A percentile compares a stretch with the other conserved stretches of the same genome.
phyloP scores from a whole-genome alignment of 176 grass and related monocot species.

The Neostapfia colusana region DNA sequence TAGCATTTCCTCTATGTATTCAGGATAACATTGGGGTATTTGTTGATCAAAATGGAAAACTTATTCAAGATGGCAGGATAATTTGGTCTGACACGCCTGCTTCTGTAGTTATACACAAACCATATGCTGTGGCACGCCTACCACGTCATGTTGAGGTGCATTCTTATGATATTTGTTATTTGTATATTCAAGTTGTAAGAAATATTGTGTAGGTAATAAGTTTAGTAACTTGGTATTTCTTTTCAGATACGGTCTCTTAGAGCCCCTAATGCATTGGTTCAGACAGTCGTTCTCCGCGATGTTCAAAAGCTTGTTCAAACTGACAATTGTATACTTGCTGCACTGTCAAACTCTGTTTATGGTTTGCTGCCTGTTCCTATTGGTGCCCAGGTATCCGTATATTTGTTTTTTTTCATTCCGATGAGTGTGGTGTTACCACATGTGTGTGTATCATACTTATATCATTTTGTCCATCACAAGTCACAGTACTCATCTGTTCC shows the following conservation, averaged over 20 bases:
- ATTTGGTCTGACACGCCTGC: constrained; percentile 89
- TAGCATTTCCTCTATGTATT: constrained; percentile 20
- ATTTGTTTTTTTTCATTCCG: constrained; percentile 35
- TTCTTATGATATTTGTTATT: constrained; percentile 37
- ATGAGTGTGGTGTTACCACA: constrained; percentile 4
- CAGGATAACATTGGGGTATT: constrained; percentile 98
- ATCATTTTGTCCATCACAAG: constrained; percentile 2
- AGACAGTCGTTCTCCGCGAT: constrained; percentile 83
- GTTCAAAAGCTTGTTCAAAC: constrained; percentile 85
- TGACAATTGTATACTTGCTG: constrained; percentile 80
- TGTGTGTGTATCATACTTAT: neutral
- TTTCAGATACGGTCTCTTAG: constrained; percentile 92
- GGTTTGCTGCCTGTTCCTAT: constrained; percentile 89
- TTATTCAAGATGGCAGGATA: constrained; percentile 92
- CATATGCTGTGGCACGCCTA: constrained; percentile 78
- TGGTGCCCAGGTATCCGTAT: constrained; percentile 76
- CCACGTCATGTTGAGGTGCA: constrained; percentile 78
- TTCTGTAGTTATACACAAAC: constrained; percentile 75
- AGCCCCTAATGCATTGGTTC: constrained; percentile 85
- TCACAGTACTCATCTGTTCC: constrained; percentile 2
- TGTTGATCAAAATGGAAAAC: constrained; percentile 98
- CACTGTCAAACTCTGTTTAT: constrained; percentile 70
- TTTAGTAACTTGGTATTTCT: constrained; percentile 10
- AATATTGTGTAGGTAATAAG: neutral
- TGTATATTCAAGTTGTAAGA: constrained; percentile 11